phyloP scores from a whole-genome alignment of 2,329 filamentous ascomycete genomes.

The Colletotrichum musicola region DNA sequence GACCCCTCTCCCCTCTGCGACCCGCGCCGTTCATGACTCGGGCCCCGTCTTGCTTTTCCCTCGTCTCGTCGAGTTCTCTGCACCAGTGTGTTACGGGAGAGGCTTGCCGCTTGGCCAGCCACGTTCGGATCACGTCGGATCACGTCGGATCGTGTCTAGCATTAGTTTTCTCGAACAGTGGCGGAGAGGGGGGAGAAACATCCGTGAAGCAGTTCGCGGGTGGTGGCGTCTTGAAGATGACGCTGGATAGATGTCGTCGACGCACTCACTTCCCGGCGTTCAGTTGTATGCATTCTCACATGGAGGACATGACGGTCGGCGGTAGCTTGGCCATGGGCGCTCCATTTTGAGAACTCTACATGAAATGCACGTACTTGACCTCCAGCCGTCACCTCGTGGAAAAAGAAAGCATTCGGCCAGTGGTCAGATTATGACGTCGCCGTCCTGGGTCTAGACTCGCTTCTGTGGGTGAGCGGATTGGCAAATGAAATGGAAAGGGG shows the following conservation, averaged over 20 bases:
- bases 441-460: constrained; percentile 3
- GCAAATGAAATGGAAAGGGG: background rate
- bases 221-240: background rate
- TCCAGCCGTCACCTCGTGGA: constrained; percentile 3
- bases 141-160: constrained; percentile 1
- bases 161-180: background rate
- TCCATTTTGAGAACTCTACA: background rate
- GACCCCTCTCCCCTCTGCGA: too few species aligned
- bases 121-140: constrained; percentile 4
- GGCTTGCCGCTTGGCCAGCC: constrained; percentile 22
- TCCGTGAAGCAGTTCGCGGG: background rate
- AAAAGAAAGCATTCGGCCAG: constrained; percentile 26
- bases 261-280: background rate
- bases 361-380: background rate
- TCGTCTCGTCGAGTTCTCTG: background rate
- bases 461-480: background rate
- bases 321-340: background rate
- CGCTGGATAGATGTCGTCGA: background rate
- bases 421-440: constrained; percentile 29
- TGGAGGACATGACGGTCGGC: background rate
- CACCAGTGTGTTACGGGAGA: constrained; percentile 21
- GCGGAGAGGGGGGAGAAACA: background rate
- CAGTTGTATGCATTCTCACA: background rate
- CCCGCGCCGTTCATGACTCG: background rate
- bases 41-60: background rate